These are phyloP conservation scores for Moricandia arvensis DNA, from an alignment of 345 rosid species.

Conservation along the genomic window DNA sequence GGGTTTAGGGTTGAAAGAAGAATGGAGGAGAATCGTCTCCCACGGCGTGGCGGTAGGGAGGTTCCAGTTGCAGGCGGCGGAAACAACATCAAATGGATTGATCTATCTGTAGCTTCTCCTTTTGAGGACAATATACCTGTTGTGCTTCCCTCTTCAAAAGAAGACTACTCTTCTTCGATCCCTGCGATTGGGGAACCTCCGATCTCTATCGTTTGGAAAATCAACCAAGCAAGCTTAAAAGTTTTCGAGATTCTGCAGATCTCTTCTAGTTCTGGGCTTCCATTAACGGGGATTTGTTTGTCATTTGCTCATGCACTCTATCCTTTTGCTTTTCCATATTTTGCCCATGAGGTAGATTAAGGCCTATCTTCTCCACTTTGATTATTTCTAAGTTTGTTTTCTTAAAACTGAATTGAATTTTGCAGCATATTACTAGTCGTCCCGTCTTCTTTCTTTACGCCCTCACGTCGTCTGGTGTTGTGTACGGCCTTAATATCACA, in stretches of 20 bases:
- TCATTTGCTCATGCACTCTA: conserved; percentile 56
- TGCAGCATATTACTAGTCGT: conserved; percentile 41
- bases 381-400: not conserved
- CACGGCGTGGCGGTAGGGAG: too few species aligned
- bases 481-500: conserved; percentile 54
- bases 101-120: too few species aligned
- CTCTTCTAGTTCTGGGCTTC: conserved; percentile 48
- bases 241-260: conserved; percentile 62
- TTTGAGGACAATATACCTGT: not conserved
- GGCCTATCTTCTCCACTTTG: not conserved
- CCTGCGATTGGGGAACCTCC: conserved; percentile 45
- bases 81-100: too few species aligned
- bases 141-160: conserved; percentile 48
- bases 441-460: conserved; percentile 53
- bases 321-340: conserved; percentile 63
- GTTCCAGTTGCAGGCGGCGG: too few species aligned
- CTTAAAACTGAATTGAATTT: conserved; percentile 11
- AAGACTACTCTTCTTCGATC: conserved; percentile 55
- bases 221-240: conserved; percentile 46
- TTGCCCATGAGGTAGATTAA: conserved; percentile 39
- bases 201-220: conserved; percentile 56
- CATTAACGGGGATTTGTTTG: conserved; percentile 58
- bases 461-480: conserved; percentile 61
- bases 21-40: too few species aligned
- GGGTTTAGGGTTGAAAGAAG: too few species aligned